Base-by-base conservation (phyloP, 768 basidiomycete genomes). In the Mycena crocata region DNA sequence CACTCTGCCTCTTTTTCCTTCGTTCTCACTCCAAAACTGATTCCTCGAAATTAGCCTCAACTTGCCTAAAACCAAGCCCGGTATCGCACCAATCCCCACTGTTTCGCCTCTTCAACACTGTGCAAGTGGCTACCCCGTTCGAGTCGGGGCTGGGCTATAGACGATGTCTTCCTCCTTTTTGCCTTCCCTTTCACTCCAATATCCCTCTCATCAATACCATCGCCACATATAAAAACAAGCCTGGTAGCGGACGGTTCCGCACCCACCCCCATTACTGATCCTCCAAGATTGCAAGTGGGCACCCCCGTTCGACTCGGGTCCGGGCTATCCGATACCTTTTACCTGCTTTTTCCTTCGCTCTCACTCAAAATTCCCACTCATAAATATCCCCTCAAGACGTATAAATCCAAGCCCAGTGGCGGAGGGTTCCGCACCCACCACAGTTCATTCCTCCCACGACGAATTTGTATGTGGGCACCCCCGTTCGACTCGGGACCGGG, bases 171-270 rank as follows among this genome's bases (percentile, higher is more conserved):
- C n/a, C n/a, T n/a, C n/a, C n/a, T n/a, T n/a, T n/a, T n/a, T n/a
- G n/a, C n/a, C n/a, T n/a, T n/a, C n/a, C n/a, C n/a, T n/a, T n/a
- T n/a, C n/a, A n/a, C n/a, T n/a, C n/a, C n/a, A n/a, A n/a, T n/a
- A n/a, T n/a, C n/a, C n/a, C n/a, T n/a, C n/a, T n/a, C n/a, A n/a
- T n/a, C n/a, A n/a, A n/a, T n/a, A n/a, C n/a, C n/a, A n/a, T n/a
- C n/a, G n/a, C n/a, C n/a, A n/a, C n/a, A n/a, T n/a, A n/a, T n/a
- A n/a, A n/a, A n/a, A n/a, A n/a, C n/a, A 46, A 26, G 45, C 45
- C 45, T 24, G 50, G 50, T 51, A 21, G 32, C 50, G 50, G 50
- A 51, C 14, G 50, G 50, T n/a, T 46, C 45, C 17, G 45, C 45
- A 46, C 45, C 45, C 45, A 26, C 24, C 24, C 45, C 24, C 9